A percentile compares a stretch with the other conserved stretches of the same genome.
These are phyloP conservation scores for Sambucus nigra DNA, from an alignment of 129 eudicot genomes.

Conservation along the genomic window DNA sequence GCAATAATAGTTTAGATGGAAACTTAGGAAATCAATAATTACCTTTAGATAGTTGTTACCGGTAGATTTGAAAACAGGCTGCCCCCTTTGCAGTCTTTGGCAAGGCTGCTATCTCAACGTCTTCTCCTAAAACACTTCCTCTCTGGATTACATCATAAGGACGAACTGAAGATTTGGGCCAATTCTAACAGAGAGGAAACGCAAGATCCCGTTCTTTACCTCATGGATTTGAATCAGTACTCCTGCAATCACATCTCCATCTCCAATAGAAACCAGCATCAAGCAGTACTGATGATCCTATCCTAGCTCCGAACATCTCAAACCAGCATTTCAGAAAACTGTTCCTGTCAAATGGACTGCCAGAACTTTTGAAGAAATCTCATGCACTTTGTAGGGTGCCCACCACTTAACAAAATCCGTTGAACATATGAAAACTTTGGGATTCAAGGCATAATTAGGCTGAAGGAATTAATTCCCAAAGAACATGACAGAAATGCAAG, in stretches of 20 bases:
- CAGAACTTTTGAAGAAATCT: constrained; percentile 55
- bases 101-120: constrained; percentile 47
- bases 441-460: constrained; percentile 63
- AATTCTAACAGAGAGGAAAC: constrained; percentile 61
- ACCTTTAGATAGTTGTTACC: constrained; percentile 27
- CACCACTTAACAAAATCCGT: constrained; percentile 75
- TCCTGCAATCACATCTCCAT: constrained; percentile 66
- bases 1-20: no score
- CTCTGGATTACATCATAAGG: constrained; percentile 76
- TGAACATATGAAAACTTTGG: constrained; percentile 64
- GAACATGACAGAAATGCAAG: constrained; percentile 48
- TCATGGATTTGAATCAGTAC: constrained; percentile 69
- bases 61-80: constrained; percentile 31
- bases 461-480: constrained; percentile 64
- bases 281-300: constrained; percentile 66
- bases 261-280: constrained; percentile 79
- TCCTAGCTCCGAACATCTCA: constrained; percentile 66
- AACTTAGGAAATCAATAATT: background rate
- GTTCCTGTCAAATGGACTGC: constrained; percentile 86
- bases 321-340: constrained; percentile 68
- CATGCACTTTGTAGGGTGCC: constrained; percentile 82
- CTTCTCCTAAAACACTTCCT: constrained; percentile 58
- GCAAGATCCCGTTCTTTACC: constrained; percentile 65
- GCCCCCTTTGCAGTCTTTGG: constrained; percentile 50
- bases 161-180: constrained; percentile 53